Evolutionary conservation across 2,329 filamentous ascomycete species (phyloP).

Genomic region (Sphaerulina vaccinii): DNA sequence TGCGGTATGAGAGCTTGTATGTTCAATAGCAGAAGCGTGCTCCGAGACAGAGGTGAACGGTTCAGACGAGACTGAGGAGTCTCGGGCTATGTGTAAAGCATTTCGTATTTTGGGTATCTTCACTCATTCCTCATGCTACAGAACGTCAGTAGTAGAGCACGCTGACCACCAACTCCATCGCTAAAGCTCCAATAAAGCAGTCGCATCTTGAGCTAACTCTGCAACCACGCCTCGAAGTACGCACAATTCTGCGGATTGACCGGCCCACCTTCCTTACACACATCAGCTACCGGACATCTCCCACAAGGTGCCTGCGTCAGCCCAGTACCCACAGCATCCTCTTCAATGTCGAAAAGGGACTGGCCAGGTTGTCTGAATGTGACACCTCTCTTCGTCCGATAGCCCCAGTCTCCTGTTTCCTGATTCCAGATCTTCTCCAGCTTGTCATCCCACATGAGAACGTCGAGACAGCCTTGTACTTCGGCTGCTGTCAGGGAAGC

Average conservation of each 20-base stretch:
- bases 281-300: conserved; percentile 84
- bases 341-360: conserved; percentile 37
- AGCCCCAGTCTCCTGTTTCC: conserved; percentile 46
- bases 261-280: conserved; percentile 87
- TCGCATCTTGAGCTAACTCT: conserved; percentile 13
- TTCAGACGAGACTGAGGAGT: too few relatives aligned
- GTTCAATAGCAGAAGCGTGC: too few relatives aligned
- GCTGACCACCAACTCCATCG: too few relatives aligned
- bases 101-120: too few relatives aligned
- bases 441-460: conserved; percentile 83
- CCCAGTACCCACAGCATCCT: conserved; percentile 61
- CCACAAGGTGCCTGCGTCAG: conserved; percentile 89
- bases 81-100: too few relatives aligned
- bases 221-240: conserved; percentile 86
- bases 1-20: too few relatives aligned
- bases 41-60: too few relatives aligned
- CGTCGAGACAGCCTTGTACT: conserved; percentile 80
- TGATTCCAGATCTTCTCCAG: conserved; percentile 58
- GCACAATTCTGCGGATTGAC: conserved; percentile 87
- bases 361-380: conserved; percentile 30
- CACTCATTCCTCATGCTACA: too few relatives aligned
- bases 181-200: not conserved
- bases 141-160: too few relatives aligned
- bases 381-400: conserved; percentile 45
- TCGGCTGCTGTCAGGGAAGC: conserved; percentile 60